Base-by-base conservation (phyloP, 2,329 filamentous ascomycete genomes). In the Diaporthe ampelina region DNA sequence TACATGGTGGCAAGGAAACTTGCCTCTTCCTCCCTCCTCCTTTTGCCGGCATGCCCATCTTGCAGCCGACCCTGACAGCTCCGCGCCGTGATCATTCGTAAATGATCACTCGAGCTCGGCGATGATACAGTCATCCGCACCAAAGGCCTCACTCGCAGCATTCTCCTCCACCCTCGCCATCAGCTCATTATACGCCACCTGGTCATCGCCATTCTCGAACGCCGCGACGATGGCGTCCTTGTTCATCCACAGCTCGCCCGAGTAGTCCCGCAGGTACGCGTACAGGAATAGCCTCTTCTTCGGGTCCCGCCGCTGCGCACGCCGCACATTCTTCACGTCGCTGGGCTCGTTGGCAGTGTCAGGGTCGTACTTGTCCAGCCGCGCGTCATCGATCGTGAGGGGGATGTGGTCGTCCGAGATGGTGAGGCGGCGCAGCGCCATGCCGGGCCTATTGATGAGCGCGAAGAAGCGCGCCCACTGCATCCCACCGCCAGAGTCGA, bases 211-310 rank as follows among this genome's bases (percentile, higher is more conserved):
- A 2, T 45, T 57, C 29, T 75, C 74, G 35, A 75, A 75, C 11
- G 72, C 67, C 21, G 57, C 35, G 10, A 75, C 35, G 61, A 75
- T 74, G 1, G 74, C 67, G 29, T 75, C 74, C 74, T 75, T 75
- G 72, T 75, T 75, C 72, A 75, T 75, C 74, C 74, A 75, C 17
- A 75, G 45, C 72, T 75, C 74, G 35, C 74, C 74, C 17, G 72
- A 74, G 43, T 75, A 75, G 29, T 75, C 72, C n/a, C 74, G 50
- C 68, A 75, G 37, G 21, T 72, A 74, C 15, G 58, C 74, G 61
- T 75, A 75, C 24, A 75, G 29, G 59, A 75, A 63, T 17, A 75
- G n/a, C 17, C 74, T 72, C 61, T 24, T 71, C 29, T 58, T 63
- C 11, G 74, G 72, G 9, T 68, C 57, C 29, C 56, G 40, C 72